Evolutionary conservation across 23 red algal species (phyloP).

Genomic region (Agarophyton chilense): DNA sequence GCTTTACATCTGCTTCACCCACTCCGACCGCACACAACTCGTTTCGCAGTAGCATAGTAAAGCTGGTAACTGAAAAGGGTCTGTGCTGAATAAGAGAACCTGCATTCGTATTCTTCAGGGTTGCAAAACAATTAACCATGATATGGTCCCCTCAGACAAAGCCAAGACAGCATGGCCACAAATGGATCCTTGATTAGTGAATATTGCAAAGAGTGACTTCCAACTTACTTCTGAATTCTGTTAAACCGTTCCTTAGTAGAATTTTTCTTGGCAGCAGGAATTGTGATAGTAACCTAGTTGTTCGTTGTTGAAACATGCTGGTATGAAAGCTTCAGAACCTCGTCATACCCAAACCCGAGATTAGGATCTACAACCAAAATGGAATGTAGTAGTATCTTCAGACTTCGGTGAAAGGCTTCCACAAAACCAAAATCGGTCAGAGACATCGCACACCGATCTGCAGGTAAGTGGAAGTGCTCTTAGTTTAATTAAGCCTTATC

Average conservation of each 20-base stretch:
- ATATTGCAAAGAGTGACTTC: neutral
- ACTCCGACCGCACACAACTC: neutral
- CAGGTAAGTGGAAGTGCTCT: neutral
- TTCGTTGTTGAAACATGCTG: neutral
- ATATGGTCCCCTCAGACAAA: neutral
- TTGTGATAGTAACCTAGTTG: neutral
- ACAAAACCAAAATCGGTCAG: neutral
- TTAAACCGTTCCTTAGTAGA: constrained; percentile 11
- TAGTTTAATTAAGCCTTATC: neutral
- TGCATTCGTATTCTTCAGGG: neutral
- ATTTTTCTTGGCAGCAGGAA: neutral
- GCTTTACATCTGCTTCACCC: neutral
- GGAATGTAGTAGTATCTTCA: constrained; percentile 10
- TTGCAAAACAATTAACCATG: constrained; percentile 7
- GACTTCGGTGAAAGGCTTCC: too few species aligned
- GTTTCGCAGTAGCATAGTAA: too few species aligned
- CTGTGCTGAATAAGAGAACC: neutral
- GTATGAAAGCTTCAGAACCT: neutral
- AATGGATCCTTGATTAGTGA: constrained; percentile 30
- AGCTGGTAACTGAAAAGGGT: too few species aligned
- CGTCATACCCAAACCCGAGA: constrained; percentile 12
- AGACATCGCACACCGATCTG: neutral
- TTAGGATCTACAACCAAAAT: constrained; percentile 13
- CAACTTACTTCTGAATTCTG: neutral
- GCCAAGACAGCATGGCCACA: constrained; percentile 6